Base-by-base conservation (phyloP, 352 stramenopile genomes). In the Phytophthora kernoviae region DNA sequence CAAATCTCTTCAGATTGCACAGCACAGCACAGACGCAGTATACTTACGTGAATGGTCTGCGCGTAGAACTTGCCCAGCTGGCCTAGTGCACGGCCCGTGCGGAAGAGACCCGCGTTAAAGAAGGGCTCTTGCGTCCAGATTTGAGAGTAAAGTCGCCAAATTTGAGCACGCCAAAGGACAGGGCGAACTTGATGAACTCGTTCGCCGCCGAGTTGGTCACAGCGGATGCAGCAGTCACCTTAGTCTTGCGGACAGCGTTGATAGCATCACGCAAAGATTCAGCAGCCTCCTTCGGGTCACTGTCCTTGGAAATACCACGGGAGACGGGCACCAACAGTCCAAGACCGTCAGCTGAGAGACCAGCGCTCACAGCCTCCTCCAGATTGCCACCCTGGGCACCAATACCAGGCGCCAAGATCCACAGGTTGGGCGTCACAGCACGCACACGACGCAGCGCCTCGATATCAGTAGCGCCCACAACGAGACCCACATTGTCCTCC, bases 61-160 rank as follows among this genome's bases (percentile, higher is more conserved):
- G 96, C 96, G 75, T 99, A 99, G 62, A 97, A 97, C 60, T 79
- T 93, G 53, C 94, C 95, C 14, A 99, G 77, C 52, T 98, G 90
- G 37, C 88, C 81, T 14, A 99, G 73, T 15, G 96, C 91, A 33
- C 82, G 82, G 9, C 97, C 98, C 8, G 90, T 97, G 60, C 90
- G 96, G 79, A 99, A 99, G 37, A 99, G 81, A 14, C 97, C 83
- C 15, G 97, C 97, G 84, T 99, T 99, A 77, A 99, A 99, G 71
- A 99, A 99, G 98, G 98, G 26, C 93, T 99, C 44, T 96, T 82
- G 42, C 98, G 84, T 32, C 97, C 97, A 51, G 96, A 99, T 75
- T 99, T 99, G 21, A 99, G 82, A 42, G 90, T 98, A 77, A 99
- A 99, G 27, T 93, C 90, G 22, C 97, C 97, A 71, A 99, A 99